Evolutionary conservation across 2,329 filamentous ascomycete species (phyloP).

Genomic region (Dactylellina parvicollis): DNA sequence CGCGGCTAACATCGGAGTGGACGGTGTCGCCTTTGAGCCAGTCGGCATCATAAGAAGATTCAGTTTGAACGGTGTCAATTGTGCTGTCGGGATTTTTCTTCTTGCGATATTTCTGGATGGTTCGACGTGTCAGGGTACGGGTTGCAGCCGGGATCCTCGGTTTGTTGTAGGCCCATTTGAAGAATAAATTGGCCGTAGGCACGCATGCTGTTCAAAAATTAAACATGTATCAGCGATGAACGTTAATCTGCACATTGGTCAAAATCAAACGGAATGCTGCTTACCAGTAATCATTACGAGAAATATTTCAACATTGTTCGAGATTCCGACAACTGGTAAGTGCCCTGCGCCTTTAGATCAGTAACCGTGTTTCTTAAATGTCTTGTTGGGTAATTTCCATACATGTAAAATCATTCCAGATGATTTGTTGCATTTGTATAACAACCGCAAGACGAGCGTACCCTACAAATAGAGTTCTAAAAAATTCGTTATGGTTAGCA

Average conservation of each 20-base stretch:
- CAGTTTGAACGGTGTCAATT: slow-evolving; percentile 33
- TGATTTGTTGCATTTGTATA: slow-evolving; percentile 11
- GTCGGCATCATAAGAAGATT: slow-evolving; percentile 40
- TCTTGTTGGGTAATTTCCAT: background rate
- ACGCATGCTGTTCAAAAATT: slow-evolving; percentile 36
- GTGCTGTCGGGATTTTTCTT: slow-evolving; percentile 34
- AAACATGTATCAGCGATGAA: background rate
- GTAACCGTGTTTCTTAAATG: background rate
- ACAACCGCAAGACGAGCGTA: slow-evolving; percentile 32
- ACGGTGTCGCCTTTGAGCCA: slow-evolving; percentile 44
- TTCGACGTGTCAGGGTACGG: background rate
- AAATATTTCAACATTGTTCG: slow-evolving; percentile 45
- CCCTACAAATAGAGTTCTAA: slow-evolving; percentile 33
- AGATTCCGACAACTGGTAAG: slow-evolving; percentile 28
- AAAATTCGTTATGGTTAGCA: background rate
- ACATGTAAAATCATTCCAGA: slow-evolving; percentile 46
- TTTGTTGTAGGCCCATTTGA: slow-evolving; percentile 53
- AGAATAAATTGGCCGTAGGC: slow-evolving; percentile 44
- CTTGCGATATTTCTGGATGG: slow-evolving; percentile 25
- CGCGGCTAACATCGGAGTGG: slow-evolving; percentile 21
- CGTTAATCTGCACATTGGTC: too few species aligned
- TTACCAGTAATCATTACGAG: slow-evolving; percentile 42
- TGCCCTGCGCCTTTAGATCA: slow-evolving; percentile 20
- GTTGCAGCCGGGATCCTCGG: slow-evolving; percentile 29
- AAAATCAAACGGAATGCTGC: background rate